phyloP scores from a whole-genome alignment of 257 asterid genomes.

The Ligustrum vulgare region DNA sequence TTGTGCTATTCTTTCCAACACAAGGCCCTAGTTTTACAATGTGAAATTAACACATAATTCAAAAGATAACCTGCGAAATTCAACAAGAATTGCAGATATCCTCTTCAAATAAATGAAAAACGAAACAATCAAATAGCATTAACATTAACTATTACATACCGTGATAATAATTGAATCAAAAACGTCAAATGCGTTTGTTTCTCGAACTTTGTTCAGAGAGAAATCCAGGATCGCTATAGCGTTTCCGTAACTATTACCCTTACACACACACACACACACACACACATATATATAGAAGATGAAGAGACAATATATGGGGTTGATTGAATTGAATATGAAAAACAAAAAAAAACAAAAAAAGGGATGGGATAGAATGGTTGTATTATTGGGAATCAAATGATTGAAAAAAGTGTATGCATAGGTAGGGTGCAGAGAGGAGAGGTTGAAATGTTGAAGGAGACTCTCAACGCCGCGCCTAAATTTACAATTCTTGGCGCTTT shows the following conservation, averaged over 20 bases:
- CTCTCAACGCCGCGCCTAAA: constrained; percentile 49
- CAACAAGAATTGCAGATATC: not conserved
- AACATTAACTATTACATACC: constrained; percentile 24
- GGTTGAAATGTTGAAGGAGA: constrained; percentile 64
- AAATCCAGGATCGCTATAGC: not conserved
- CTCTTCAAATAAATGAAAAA: not conserved
- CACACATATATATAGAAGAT: constrained; percentile 20
- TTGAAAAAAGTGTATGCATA: constrained; percentile 27
- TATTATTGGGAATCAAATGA: constrained; percentile 30
- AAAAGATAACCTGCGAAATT: constrained; percentile 4
- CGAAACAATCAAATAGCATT: not conserved
- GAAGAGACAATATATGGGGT: constrained; percentile 40
- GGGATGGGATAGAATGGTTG: not conserved
- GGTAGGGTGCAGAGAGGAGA: constrained; percentile 39
- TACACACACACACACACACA: not conserved
- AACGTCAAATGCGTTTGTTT: constrained; percentile 14
- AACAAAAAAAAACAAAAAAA: constrained; percentile 15
- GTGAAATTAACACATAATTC: not conserved
- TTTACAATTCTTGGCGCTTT: constrained; percentile 11
- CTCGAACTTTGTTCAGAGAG: constrained; percentile 6
- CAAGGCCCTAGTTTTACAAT: not conserved
- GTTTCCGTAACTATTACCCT: constrained; percentile 13
- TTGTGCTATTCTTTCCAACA: not conserved
- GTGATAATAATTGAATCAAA: constrained; percentile 20
- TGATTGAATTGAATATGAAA: constrained; percentile 39